phyloP scores from a whole-genome alignment of 177 flowering plant species.

The Vitis hybrid region DNA sequence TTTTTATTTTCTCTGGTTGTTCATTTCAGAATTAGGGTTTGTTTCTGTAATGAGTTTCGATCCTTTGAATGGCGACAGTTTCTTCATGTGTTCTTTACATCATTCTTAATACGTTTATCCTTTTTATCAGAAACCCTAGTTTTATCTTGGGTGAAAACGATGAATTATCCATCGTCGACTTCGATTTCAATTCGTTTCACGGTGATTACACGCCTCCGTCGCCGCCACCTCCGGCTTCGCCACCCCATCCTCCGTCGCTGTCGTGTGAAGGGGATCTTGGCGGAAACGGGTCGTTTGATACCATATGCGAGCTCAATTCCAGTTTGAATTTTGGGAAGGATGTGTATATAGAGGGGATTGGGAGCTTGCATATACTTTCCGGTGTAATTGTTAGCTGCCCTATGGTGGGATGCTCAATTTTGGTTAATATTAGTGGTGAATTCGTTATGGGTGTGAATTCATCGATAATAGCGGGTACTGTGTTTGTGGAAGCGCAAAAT shows the following conservation, averaged over 20 bases:
- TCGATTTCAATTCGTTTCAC: constrained; percentile 12
- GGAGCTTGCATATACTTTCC: constrained; percentile 41
- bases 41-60: background rate
- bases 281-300: constrained; percentile 57
- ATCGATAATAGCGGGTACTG: constrained; percentile 39
- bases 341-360: constrained; percentile 51
- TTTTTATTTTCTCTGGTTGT: background rate
- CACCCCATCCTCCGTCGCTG: constrained; percentile 42
- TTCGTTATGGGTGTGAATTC: constrained; percentile 42
- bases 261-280: constrained; percentile 50
- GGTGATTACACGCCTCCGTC: constrained; percentile 59
- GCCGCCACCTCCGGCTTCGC: constrained; percentile 45
- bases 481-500: constrained; percentile 32
- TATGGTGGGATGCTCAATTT: constrained; percentile 39
- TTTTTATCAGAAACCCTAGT: background rate
- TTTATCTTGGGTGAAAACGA: background rate
- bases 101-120: background rate
- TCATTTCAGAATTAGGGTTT: background rate
- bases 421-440: constrained; percentile 44
- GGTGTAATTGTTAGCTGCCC: constrained; percentile 49
- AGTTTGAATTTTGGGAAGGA: constrained; percentile 35
- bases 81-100: background rate
- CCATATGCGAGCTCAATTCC: constrained; percentile 39
- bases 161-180: background rate
- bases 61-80: constrained; percentile 3